phyloP scores from a whole-genome alignment of 768 basidiomycete genomes.

The Lactarius sp. region DNA sequence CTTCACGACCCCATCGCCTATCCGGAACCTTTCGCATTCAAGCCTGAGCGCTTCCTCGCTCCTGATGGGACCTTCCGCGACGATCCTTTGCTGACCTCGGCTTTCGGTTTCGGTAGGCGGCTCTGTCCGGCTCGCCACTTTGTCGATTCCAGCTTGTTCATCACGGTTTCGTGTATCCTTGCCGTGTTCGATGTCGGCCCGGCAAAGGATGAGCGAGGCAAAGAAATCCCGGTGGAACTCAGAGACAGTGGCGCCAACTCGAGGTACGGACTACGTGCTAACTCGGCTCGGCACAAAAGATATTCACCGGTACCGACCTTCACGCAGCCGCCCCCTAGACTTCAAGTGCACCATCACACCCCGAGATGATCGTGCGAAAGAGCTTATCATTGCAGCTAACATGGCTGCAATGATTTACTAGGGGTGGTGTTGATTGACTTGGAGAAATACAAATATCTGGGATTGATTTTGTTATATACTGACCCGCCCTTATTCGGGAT shows the following conservation, averaged over 20 bases:
- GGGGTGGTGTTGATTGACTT: no score
- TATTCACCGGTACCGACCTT: no score
- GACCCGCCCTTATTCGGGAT: no score
- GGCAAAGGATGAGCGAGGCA: background rate
- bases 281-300: no score
- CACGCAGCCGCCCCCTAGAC: no score
- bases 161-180: conserved; percentile 11
- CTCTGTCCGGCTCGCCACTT: conserved; percentile 26
- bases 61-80: conserved; percentile 30
- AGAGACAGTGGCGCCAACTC: background rate
- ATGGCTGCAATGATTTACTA: background rate
- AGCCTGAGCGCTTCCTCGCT: conserved; percentile 26
- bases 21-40: conserved; percentile 27
- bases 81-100: conserved; percentile 28
- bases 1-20: conserved; percentile 24
- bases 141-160: conserved; percentile 22
- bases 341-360: no score
- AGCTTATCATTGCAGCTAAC: conserved; percentile 7
- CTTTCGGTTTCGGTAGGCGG: conserved; percentile 27
- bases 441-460: no score
- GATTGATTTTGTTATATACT: no score
- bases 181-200: conserved; percentile 4
- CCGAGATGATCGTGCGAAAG: conserved; percentile 1
- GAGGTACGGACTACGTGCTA: background rate
- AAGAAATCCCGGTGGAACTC: background rate